These are phyloP conservation scores for Chlamydomonas sphaeroides DNA, from an alignment of 139 green algal genomes.

Conservation along the genomic window DNA sequence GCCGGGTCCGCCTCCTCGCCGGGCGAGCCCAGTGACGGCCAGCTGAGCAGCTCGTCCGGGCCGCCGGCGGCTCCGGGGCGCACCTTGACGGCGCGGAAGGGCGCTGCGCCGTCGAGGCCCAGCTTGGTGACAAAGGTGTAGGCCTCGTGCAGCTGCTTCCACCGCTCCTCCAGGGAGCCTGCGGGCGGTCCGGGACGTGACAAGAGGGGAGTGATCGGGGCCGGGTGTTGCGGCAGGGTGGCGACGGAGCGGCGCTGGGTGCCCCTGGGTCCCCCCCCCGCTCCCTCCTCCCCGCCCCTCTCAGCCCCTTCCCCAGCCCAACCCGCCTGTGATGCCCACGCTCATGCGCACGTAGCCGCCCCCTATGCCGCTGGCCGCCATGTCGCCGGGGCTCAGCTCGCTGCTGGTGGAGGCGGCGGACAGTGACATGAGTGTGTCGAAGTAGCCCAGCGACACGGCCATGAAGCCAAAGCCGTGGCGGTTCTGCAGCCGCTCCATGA, in stretches of 20 bases:
- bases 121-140: constrained; percentile 41
- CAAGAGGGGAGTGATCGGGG: too few relatives aligned
- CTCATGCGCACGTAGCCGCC: constrained; percentile 71
- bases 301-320: not conserved
- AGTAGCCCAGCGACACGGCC: constrained; percentile 80
- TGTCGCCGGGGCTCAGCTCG: constrained; percentile 64
- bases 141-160: constrained; percentile 67
- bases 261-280: not conserved
- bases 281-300: not conserved
- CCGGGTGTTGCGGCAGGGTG: too few relatives aligned
- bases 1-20: not conserved
- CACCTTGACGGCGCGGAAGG: constrained; percentile 55
- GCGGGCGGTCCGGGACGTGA: not conserved
- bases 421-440: constrained; percentile 76
- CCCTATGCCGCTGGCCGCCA: constrained; percentile 60
- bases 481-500: constrained; percentile 85
- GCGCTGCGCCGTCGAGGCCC: not conserved
- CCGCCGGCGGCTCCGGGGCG: not conserved
- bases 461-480: constrained; percentile 77
- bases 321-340: constrained; percentile 70
- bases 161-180: constrained; percentile 71
- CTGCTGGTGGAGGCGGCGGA: constrained; percentile 60
- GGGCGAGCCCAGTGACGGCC: constrained; percentile 16
- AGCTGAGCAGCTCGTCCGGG: constrained; percentile 17
- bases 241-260: too few relatives aligned